These are phyloP conservation scores for Psophocarpus tetragonolobus DNA, from an alignment of 306 rosid species.

Conservation along the genomic window DNA sequence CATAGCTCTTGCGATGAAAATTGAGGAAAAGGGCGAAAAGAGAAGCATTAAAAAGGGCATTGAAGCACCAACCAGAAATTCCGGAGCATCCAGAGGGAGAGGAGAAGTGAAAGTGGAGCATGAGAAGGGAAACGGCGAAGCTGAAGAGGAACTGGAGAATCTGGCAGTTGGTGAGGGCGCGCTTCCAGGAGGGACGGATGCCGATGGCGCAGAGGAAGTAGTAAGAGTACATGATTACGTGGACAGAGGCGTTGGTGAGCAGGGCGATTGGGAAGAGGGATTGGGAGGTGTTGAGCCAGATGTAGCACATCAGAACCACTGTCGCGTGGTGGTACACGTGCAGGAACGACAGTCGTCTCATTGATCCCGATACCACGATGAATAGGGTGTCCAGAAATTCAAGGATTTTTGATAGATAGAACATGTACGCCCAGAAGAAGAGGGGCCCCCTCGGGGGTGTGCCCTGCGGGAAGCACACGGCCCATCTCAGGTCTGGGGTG, in stretches of 20 bases:
- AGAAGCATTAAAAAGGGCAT: slow-evolving; percentile 68
- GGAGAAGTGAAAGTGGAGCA: slow-evolving; percentile 64
- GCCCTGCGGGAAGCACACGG: slow-evolving; percentile 62
- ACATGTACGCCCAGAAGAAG: slow-evolving; percentile 94
- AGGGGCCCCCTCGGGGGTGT: slow-evolving; percentile 68
- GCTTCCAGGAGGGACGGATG: slow-evolving; percentile 75
- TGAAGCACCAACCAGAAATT: slow-evolving; percentile 78
- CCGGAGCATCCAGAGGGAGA: slow-evolving; percentile 69
- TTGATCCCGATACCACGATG: slow-evolving; percentile 62
- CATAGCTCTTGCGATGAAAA: slow-evolving; percentile 73
- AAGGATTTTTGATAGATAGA: slow-evolving; percentile 83
- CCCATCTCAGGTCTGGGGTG: slow-evolving; percentile 42
- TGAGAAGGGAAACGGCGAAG: slow-evolving; percentile 63
- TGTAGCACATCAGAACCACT: slow-evolving; percentile 70
- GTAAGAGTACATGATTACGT: slow-evolving; percentile 82
- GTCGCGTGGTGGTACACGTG: slow-evolving; percentile 93
- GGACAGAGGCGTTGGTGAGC: slow-evolving; percentile 72
- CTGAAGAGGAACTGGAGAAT: slow-evolving; percentile 77
- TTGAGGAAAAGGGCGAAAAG: slow-evolving; percentile 71
- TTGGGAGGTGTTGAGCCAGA: slow-evolving; percentile 73
- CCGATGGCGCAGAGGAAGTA: slow-evolving; percentile 64
- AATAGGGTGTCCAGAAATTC: slow-evolving; percentile 77
- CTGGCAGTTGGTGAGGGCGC: slow-evolving; percentile 73
- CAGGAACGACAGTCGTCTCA: slow-evolving; percentile 76
- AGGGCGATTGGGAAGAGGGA: slow-evolving; percentile 83